Evolutionary conservation across 768 basidiomycete genomes (phyloP).

Genomic region (Leucocoprinus sp.): DNA sequence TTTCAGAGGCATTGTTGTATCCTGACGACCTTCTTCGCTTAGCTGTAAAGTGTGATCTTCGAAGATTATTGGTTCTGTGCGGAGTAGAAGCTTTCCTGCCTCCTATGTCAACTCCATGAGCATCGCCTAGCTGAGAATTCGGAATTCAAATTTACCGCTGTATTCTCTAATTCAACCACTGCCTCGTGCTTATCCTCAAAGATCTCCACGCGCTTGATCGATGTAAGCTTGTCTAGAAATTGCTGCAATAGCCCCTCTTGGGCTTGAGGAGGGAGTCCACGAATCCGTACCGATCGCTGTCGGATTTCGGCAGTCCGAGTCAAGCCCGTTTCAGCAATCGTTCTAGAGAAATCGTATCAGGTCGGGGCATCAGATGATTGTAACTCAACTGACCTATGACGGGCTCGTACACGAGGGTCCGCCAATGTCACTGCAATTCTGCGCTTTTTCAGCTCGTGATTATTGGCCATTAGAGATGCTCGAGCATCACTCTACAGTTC

Average conservation of each 20-base stretch:
- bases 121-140: not conserved
- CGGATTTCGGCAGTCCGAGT: conserved; percentile 47
- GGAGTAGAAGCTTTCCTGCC: conserved; percentile 70
- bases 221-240: conserved; percentile 67
- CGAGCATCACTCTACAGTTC: conserved; percentile 53
- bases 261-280: conserved; percentile 62
- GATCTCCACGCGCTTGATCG: conserved; percentile 68
- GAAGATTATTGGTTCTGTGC: conserved; percentile 64
- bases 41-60: conserved; percentile 53
- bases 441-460: conserved; percentile 83
- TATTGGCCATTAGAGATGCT: conserved; percentile 72
- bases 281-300: conserved; percentile 68
- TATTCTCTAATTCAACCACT: conserved; percentile 55
- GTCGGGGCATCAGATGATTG: not conserved
- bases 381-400: conserved; percentile 34
- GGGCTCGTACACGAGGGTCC: conserved; percentile 57
- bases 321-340: conserved; percentile 43
- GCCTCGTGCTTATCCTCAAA: conserved; percentile 55
- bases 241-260: conserved; percentile 94
- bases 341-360: not conserved
- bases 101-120: conserved; percentile 43
- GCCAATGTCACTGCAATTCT: conserved; percentile 83
- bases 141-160: conserved; percentile 40
- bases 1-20: conserved; percentile 26
- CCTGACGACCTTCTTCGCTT: conserved; percentile 40